Percentiles rank a stretch among this genome's conserved stretches.
Conservation (phyloP, 805 yeast genomes). For the Wickerhamiella kazuoi region DNA sequence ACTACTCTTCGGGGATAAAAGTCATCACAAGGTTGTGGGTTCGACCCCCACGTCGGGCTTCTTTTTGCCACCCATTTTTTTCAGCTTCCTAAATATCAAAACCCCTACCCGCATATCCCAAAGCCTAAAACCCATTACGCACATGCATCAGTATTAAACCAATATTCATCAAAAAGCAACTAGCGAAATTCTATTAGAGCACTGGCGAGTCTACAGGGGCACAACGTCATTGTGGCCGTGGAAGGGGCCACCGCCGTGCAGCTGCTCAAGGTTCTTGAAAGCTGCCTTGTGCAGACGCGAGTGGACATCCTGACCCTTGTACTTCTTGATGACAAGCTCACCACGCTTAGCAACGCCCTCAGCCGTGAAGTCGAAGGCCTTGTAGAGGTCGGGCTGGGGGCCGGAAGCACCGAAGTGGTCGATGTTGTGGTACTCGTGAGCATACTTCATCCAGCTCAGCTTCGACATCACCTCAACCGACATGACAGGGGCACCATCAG, state of each 20-base stretch:
- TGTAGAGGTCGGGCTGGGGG: slow-evolving; percentile 65
- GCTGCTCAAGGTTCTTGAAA: slow-evolving; percentile 14
- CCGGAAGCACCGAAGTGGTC: slow-evolving; percentile 96
- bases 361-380: slow-evolving; percentile 75
- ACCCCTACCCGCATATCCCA: too few relatives aligned
- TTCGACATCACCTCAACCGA: slow-evolving; percentile 89
- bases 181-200: background rate
- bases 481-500: slow-evolving; percentile 84
- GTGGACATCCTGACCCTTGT: slow-evolving; percentile 60
- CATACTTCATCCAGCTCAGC: slow-evolving; percentile 82
- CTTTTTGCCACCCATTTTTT: too few relatives aligned
- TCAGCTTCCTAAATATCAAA: too few relatives aligned
- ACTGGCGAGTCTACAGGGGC: background rate
- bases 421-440: slow-evolving; percentile 93
- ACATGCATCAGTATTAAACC: too few relatives aligned
- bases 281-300: slow-evolving; percentile 38
- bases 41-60: slow-evolving; percentile 17
- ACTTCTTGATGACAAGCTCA: slow-evolving; percentile 57
- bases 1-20: slow-evolving; percentile 6
- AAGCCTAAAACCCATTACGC: too few relatives aligned
- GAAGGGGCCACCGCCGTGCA: slow-evolving; percentile 16
- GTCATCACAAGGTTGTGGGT: slow-evolving; percentile 17
- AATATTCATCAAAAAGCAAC: background rate
- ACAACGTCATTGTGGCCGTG: slow-evolving; percentile 2
- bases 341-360: slow-evolving; percentile 87